Evolutionary conservation across 352 stramenopile species (phyloP).

Genomic region (Globisporangium takayamanum): DNA sequence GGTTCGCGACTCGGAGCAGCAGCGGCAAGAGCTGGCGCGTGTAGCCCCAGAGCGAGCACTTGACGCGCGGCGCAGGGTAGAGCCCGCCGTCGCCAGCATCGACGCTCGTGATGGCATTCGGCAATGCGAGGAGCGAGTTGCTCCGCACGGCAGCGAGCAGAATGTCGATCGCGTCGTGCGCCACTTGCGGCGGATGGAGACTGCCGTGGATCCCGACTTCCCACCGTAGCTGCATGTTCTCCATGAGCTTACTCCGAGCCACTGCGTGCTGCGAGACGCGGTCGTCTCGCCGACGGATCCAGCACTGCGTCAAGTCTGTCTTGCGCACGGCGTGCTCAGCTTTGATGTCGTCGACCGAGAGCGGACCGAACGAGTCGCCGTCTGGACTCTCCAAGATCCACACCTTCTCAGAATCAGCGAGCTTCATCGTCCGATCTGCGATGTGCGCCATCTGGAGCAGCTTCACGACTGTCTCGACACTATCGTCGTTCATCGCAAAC

Average conservation of each 20-base stretch:
- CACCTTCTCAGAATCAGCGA: constrained; percentile 26
- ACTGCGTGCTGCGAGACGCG: constrained; percentile 22
- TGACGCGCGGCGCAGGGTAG: constrained; percentile 55
- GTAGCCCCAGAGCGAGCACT: constrained; percentile 40
- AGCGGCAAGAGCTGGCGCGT: constrained; percentile 44
- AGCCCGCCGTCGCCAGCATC: constrained; percentile 19
- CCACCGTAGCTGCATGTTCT: constrained; percentile 77
- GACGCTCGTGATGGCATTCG: constrained; percentile 9
- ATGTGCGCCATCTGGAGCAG: constrained; percentile 64
- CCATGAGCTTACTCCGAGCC: constrained; percentile 34
- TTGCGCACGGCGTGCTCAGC: constrained; percentile 10
- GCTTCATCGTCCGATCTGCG: constrained; percentile 21
- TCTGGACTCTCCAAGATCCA: constrained; percentile 36
- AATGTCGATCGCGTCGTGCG: constrained; percentile 63
- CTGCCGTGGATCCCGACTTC: constrained; percentile 53
- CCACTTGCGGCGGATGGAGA: constrained; percentile 44
- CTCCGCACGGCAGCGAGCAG: constrained; percentile 55
- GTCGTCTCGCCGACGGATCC: constrained; percentile 28
- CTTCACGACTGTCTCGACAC: constrained; percentile 43
- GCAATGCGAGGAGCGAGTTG: constrained; percentile 37
- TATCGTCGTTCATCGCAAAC: constrained; percentile 28
- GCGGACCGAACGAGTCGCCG: constrained; percentile 22
- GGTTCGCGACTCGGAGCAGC: constrained; percentile 36
- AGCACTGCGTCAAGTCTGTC: constrained; percentile 23
- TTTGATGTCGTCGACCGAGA: constrained; percentile 49